A percentile compares a stretch with the other conserved stretches of the same genome.
phyloP scores from a whole-genome alignment of 2,329 filamentous ascomycete genomes.

The Emergomyces pasteurianus region DNA sequence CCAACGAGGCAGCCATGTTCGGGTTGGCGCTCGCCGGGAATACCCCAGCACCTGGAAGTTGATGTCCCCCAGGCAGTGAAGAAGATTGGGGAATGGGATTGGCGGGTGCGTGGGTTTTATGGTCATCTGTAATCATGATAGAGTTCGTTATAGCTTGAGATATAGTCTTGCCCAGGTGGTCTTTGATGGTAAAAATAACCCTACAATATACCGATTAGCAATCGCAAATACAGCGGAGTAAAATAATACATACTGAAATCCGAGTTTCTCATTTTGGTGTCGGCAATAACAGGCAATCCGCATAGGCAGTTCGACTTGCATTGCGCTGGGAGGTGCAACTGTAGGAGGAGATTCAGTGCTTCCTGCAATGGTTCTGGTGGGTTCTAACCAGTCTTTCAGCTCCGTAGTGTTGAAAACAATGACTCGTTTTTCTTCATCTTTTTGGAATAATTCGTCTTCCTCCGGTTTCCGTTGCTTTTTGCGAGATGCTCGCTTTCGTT shows the following conservation, averaged over 20 bases:
- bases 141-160: slow-evolving; percentile 76
- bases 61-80: slow-evolving; percentile 25
- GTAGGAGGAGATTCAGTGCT: slow-evolving; percentile 25
- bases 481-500: slow-evolving; percentile 77
- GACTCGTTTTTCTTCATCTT: slow-evolving; percentile 67
- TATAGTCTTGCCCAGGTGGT: slow-evolving; percentile 61
- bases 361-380: slow-evolving; percentile 43
- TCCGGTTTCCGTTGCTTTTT: slow-evolving; percentile 92
- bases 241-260: slow-evolving; percentile 51
- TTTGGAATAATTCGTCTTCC: slow-evolving; percentile 77
- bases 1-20: slow-evolving; percentile 21
- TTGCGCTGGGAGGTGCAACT: slow-evolving; percentile 42
- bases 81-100: slow-evolving; percentile 21
- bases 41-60: slow-evolving; percentile 32
- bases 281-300: slow-evolving; percentile 94
- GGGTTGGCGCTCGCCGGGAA: slow-evolving; percentile 27
- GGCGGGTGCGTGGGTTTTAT: slow-evolving; percentile 63
- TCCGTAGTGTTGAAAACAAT: slow-evolving; percentile 88
- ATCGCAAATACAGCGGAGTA: not conserved
- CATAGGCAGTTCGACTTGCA: slow-evolving; percentile 81
- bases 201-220: slow-evolving; percentile 21
- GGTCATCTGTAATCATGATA: slow-evolving; percentile 96
- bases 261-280: slow-evolving; percentile 85
- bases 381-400: slow-evolving; percentile 68
- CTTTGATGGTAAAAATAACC: slow-evolving; percentile 91